phyloP scores from a whole-genome alignment of 225 moss, liverwort and hornwort species.

The Marchantia paleacea region DNA sequence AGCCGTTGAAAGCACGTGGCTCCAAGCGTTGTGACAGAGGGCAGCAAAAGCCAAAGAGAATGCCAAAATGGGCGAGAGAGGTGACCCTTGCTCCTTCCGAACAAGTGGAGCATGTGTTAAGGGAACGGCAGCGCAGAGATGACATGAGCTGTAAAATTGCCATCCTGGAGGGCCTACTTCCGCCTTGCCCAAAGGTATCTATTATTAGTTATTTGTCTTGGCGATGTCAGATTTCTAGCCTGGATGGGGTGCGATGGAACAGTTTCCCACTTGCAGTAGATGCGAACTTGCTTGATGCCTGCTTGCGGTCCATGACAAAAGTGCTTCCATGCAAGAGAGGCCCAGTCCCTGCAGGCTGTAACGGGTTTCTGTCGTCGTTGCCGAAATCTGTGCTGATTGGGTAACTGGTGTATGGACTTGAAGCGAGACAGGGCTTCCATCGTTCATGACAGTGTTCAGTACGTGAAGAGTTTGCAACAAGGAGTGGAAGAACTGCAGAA shows the following conservation, averaged over 20 bases:
- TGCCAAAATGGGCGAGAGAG: slow-evolving; percentile 29
- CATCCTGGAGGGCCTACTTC: slow-evolving; percentile 39
- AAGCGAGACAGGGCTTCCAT: slow-evolving; percentile 49
- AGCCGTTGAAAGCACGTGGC: slow-evolving; percentile 25
- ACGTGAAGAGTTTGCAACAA: slow-evolving; percentile 38
- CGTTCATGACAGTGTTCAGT: slow-evolving; percentile 45
- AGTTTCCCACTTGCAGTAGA: too few relatives aligned
- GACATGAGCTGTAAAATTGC: slow-evolving; percentile 43
- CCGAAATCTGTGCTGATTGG: neutral
- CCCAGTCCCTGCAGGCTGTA: too few relatives aligned
- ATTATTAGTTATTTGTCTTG: neutral
- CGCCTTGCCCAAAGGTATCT: slow-evolving; percentile 27
- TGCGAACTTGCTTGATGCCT: too few relatives aligned
- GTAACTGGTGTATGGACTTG: neutral
- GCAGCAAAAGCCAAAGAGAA: slow-evolving; percentile 26
- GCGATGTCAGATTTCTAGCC: too few relatives aligned
- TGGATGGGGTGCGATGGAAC: too few relatives aligned
- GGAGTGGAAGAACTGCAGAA: slow-evolving; percentile 39
- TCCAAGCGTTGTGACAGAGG: slow-evolving; percentile 18
- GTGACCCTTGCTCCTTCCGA: slow-evolving; percentile 2
- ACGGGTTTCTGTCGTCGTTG: too few relatives aligned
- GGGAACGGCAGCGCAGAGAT: slow-evolving; percentile 43
- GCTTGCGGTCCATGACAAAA: too few relatives aligned
- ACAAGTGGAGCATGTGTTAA: slow-evolving; percentile 34
- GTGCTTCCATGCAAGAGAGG: too few relatives aligned